Evolutionary conservation across 345 rosid species (phyloP).

Genomic region (Euphorbia tirucalli): DNA sequence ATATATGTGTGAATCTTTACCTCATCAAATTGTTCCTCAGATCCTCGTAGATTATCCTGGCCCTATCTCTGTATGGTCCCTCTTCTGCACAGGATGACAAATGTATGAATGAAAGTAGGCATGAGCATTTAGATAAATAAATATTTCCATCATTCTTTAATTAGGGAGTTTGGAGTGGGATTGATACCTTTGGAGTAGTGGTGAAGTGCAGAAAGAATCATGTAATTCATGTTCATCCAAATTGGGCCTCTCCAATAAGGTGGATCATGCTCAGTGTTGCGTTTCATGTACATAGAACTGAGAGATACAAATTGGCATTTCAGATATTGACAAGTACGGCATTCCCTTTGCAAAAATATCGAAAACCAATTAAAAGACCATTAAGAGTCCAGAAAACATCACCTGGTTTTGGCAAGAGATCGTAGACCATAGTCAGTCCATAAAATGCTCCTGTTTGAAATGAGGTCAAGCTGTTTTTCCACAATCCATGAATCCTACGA

Average conservation of each 20-base stretch:
- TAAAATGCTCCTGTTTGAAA: slow-evolving; percentile 57
- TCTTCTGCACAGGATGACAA: slow-evolving; percentile 41
- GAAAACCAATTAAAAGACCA: not conserved
- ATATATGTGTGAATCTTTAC: slow-evolving; percentile 28
- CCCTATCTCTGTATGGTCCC: slow-evolving; percentile 70
- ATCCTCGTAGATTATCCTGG: slow-evolving; percentile 56
- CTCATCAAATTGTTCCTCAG: slow-evolving; percentile 68
- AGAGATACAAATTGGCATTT: slow-evolving; percentile 13
- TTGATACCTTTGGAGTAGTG: slow-evolving; percentile 70
- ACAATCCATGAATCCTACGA: slow-evolving; percentile 75
- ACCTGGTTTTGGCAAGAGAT: slow-evolving; percentile 93
- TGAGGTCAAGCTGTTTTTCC: slow-evolving; percentile 81
- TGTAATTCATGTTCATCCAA: slow-evolving; percentile 93
- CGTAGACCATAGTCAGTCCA: slow-evolving; percentile 91
- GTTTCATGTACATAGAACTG: slow-evolving; percentile 88
- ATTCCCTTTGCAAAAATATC: not conserved
- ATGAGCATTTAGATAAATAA: not conserved
- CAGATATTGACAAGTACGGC: not conserved
- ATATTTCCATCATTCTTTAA: not conserved
- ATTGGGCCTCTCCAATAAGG: slow-evolving; percentile 98
- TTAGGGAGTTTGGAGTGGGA: not conserved
- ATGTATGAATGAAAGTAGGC: slow-evolving; percentile 1
- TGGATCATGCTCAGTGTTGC: slow-evolving; percentile 81
- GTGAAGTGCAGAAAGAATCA: slow-evolving; percentile 79
- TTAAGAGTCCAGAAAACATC: slow-evolving; percentile 10